These are phyloP conservation scores for Xylariales sp. DNA, from an alignment of 2,329 filamentous ascomycete genomes.

Conservation along the genomic window DNA sequence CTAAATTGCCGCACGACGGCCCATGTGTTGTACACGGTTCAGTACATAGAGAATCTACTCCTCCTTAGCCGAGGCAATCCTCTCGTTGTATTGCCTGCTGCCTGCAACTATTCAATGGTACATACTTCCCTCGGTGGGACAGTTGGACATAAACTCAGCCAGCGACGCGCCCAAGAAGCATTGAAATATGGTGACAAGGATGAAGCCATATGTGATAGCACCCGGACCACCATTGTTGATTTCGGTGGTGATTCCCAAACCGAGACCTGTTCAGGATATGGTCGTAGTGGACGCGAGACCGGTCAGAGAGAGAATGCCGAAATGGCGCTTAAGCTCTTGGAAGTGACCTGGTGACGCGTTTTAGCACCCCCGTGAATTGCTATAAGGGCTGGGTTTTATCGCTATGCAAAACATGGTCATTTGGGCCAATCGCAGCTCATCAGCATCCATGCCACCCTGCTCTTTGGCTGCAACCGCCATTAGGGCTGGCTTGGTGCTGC, in stretches of 20 bases:
- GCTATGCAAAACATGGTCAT: constrained; percentile 28
- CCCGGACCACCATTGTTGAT: constrained; percentile 43
- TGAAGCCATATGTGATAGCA: constrained; percentile 45
- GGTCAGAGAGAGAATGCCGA: constrained; percentile 41
- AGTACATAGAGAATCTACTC: too few species aligned
- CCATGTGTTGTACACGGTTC: too few species aligned
- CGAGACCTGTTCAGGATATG: constrained; percentile 44
- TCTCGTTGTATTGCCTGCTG: too few species aligned
- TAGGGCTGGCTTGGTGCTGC: not conserved
- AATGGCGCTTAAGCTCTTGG: constrained; percentile 44
- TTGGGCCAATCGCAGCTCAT: constrained; percentile 37
- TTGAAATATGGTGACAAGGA: constrained; percentile 41
- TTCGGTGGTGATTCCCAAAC: constrained; percentile 38
- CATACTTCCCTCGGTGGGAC: constrained; percentile 44
- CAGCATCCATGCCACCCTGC: constrained; percentile 21
- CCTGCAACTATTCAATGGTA: constrained; percentile 49
- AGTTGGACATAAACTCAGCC: constrained; percentile 42
- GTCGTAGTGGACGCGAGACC: constrained; percentile 45
- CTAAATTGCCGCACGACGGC: too few species aligned
- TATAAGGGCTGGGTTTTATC: not conserved
- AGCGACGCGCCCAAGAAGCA: constrained; percentile 40
- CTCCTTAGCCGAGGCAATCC: too few species aligned
- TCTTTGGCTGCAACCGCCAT: not conserved
- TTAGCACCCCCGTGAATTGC: not conserved
- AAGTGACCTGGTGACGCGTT: constrained; percentile 41